Evolutionary conservation across 208 protist species (phyloP), one percentile per base, ranked within the genome.

Genomic region (Acanthamoeba royreba): DNA sequence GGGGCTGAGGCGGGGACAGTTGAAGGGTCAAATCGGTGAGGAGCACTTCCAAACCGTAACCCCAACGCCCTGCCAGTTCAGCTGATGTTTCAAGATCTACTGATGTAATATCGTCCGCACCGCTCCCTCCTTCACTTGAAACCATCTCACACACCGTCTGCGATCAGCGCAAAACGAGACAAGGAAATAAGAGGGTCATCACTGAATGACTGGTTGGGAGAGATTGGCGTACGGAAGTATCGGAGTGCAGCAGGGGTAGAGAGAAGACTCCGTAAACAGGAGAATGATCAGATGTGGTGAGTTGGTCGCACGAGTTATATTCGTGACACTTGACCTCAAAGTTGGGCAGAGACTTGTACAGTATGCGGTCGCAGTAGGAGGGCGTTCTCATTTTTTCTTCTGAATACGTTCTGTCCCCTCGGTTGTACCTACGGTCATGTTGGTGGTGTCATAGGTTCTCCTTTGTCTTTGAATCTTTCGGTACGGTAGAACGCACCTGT

Each of bases 311-410:
- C 15, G 22, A 81, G 28, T 81, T 81, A 33, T 81, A 81, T 81
- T 81, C 69, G 33, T 81, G 69, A n/a, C 69, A 81, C 28, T 81
- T 33, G 19, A 81, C 69, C 28, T 81, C 33, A n/a, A 81, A 81
- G 25, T 40, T 19, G 17, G 69, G 69, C 19, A 19, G 28, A 15
- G 17, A 33, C 28, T 81, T 81, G 28, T 40, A 81, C 28, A 81
- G 69, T 15, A 81, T 81, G 15, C 69, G 69, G 28, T 81, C 69
- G 33, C 69, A 81, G 28, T 81, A 81, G 33, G 69, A 81, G 22
- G 69, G 69, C 33, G 28, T 81, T 81, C 69, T 81, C 69, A 81
- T 81, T 81, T 81, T 81, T n/a, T 81, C 69, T 81, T 81, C 69
- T 40, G 69, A 81, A 81, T 81, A 81, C 17, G 69, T 81, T 22